Conservation (phyloP, 768 basidiomycete genomes). For the Macrolepiota albuminosa region DNA sequence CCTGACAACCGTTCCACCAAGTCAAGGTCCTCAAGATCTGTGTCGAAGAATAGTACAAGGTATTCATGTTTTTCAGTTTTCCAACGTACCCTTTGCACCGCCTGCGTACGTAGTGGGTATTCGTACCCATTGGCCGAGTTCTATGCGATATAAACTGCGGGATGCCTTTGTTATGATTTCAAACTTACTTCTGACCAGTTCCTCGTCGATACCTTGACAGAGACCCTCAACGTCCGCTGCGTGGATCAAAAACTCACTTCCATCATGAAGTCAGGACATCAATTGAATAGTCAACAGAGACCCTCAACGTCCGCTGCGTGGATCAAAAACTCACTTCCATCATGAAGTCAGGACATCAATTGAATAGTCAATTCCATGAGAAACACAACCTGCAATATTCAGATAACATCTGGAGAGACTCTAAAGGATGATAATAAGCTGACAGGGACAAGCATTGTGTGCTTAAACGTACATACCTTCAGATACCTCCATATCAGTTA, state of each 20-base stretch:
- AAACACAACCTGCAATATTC: slow-evolving; percentile 68
- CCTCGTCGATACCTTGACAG: slow-evolving; percentile 93
- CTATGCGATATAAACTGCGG: slow-evolving; percentile 35
- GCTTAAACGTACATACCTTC: slow-evolving; percentile 44
- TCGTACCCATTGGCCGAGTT: slow-evolving; percentile 84
- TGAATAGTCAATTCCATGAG: background rate
- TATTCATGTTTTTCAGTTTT: background rate
- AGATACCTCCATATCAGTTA: slow-evolving; percentile 91
- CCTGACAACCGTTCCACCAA: slow-evolving; percentile 74
- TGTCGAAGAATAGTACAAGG: background rate
- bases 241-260: slow-evolving; percentile 92
- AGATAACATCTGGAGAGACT: slow-evolving; percentile 71
- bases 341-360: background rate
- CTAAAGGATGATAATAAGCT: slow-evolving; percentile 35
- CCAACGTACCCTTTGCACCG: slow-evolving; percentile 73
- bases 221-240: slow-evolving; percentile 99
- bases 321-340: slow-evolving; percentile 81
- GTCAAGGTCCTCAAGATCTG: slow-evolving; percentile 77
- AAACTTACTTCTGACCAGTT: slow-evolving; percentile 70
- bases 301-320: slow-evolving; percentile 99
- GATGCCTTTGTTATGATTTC: background rate
- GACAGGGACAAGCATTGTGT: background rate
- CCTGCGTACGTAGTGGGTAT: slow-evolving; percentile 97
- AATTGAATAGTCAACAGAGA: slow-evolving; percentile 30
- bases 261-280: slow-evolving; percentile 1